A percentile compares a stretch with the other conserved stretches of the same genome.
phyloP scores from a whole-genome alignment of 345 rosid species.

The Bruguiera sexangula region DNA sequence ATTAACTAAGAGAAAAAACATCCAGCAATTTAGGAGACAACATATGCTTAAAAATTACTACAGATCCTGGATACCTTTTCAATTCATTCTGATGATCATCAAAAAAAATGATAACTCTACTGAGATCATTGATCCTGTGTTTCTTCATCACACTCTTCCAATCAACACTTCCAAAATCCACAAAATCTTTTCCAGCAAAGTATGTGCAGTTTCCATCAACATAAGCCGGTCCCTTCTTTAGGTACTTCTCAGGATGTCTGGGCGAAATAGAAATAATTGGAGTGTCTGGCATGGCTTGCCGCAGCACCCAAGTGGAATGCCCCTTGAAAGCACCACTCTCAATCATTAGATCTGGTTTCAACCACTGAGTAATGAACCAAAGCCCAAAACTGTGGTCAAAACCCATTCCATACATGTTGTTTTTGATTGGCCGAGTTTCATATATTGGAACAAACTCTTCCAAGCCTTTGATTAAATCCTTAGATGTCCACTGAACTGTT shows the following conservation, averaged over 20 bases:
- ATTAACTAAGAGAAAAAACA: constrained; percentile 14
- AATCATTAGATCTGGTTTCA: constrained; percentile 91
- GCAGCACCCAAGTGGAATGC: constrained; percentile 96
- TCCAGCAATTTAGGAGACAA: neutral
- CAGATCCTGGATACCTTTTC: constrained; percentile 53
- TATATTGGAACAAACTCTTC: constrained; percentile 94
- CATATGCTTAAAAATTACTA: neutral
- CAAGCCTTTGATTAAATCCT: constrained; percentile 81
- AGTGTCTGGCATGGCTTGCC: constrained; percentile 94
- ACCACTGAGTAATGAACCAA: constrained; percentile 88
- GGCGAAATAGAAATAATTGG: constrained; percentile 81
- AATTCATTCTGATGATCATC: constrained; percentile 98
- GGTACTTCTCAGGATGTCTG: constrained; percentile 88
- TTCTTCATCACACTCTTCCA: constrained; percentile 70
- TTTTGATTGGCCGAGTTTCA: constrained; percentile 90
- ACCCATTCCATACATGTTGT: constrained; percentile 97
- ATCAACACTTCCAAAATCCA: constrained; percentile 88
- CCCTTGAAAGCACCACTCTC: constrained; percentile 99
- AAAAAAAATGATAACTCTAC: constrained; percentile 70
- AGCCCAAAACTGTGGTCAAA: constrained; percentile 99
- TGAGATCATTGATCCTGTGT: constrained; percentile 58
- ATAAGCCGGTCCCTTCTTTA: constrained; percentile 91
- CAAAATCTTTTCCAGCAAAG: constrained; percentile 94
- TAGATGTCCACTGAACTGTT: constrained; percentile 90
- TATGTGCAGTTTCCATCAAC: constrained; percentile 96